Evolutionary conservation across 257 asterid genomes (phyloP), one percentile per base, ranked within the genome.

Genomic region (Capsicum rhomboideum): DNA sequence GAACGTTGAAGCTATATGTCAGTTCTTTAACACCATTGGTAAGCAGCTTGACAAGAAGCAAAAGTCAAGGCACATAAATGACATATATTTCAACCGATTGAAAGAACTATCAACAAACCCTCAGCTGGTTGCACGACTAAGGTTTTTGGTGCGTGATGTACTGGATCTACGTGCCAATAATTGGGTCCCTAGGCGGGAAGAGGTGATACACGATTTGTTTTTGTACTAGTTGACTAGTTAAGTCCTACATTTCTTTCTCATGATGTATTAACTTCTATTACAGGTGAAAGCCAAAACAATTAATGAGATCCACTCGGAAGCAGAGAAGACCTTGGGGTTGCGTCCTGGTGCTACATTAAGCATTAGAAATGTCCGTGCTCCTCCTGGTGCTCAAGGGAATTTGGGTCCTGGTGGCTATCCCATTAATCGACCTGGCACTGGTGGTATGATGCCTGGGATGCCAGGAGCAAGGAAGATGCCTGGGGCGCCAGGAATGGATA

Each of bases 1-100:
- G 86, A 97, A 92, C 83, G 98, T 97, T 20, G 99, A 97, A 90
- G 99, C 98, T 63, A 92, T 97, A 87, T 97, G 99, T 83, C 98
- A 97, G 78, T 95, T 97, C 92, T 97, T 97, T 86, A 90, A 61
- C 87, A 97, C 99, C 53, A 95, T 95, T 55, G 99, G 98, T 50
- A 97, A 93, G 85, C 97, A 93, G 93, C 97, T 96, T 40, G 98
- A 91, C 59, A 94, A 92, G 87, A 94, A 83, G 91, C 93, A 83
- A 84, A 95, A 89, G 68, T 91, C 99, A 1, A 92, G 88, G 87
- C 95, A 88, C 49, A 90, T 93, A 34, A 97, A 91, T 85, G 98
- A 95, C 59, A 53, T 71, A 44, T 97, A 97, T 90, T 93, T 97
- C 87, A 87, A 59, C 82, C 90, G 94, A 83, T 85, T 97, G 91